A percentile compares a stretch with the other conserved stretches of the same genome.
Evolutionary conservation across 306 rosid genomes (phyloP).

Genomic region (Lagenaria siceraria): DNA sequence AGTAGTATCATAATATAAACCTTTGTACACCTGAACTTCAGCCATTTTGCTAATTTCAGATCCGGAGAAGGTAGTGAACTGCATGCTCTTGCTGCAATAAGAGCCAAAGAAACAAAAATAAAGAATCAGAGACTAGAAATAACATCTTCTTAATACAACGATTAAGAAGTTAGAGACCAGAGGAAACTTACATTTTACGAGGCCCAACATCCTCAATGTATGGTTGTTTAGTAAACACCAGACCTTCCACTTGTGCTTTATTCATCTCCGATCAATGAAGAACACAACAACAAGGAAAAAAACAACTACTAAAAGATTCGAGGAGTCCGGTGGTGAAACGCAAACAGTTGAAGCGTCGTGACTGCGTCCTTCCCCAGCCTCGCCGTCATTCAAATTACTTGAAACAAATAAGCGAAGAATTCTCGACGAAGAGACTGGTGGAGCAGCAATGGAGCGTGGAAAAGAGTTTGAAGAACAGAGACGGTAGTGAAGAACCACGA

Average conservation of each 20-base stretch:
- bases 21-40: constrained; percentile 55
- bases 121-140: neutral
- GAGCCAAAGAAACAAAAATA: neutral
- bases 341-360: neutral
- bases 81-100: constrained; percentile 45
- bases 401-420: neutral
- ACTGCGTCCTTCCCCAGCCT: neutral
- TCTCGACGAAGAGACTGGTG: neutral
- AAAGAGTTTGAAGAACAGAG: neutral
- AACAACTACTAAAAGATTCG: neutral
- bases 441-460: neutral
- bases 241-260: constrained; percentile 26
- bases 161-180: neutral
- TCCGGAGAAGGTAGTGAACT: constrained; percentile 46
- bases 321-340: neutral
- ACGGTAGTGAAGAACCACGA: neutral
- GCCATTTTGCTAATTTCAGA: constrained; percentile 54
- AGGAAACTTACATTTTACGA: constrained; percentile 36
- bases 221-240: constrained; percentile 60
- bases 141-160: too few species aligned
- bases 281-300: neutral
- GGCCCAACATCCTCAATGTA: constrained; percentile 65
- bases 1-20: constrained; percentile 33
- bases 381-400: neutral
- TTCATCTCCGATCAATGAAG: constrained; percentile 17